Conservation (phyloP, 2,329 filamentous ascomycete genomes). For the Fusarium floridanum region DNA sequence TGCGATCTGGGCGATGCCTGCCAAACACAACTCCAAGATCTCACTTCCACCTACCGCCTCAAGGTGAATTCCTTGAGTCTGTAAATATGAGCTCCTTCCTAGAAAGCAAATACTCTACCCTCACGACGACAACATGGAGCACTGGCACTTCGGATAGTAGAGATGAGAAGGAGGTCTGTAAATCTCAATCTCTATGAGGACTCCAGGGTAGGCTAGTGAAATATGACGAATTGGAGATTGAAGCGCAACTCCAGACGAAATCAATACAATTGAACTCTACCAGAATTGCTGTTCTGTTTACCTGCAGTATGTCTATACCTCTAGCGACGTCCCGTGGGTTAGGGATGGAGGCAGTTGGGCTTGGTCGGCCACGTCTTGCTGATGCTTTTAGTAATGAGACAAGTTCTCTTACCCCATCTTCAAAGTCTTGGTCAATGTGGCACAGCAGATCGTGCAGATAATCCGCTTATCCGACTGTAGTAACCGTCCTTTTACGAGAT, state of each 20-base stretch:
- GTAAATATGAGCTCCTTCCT: background rate
- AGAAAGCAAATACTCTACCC: background rate
- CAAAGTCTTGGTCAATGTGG: background rate
- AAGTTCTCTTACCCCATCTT: background rate
- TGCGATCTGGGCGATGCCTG: background rate
- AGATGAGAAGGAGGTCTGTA: background rate
- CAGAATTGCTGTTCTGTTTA: no score
- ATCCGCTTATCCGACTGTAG: slow-evolving; percentile 3
- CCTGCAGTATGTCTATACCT: background rate
- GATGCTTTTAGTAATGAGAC: background rate
- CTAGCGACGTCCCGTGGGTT: background rate
- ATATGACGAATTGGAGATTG: background rate
- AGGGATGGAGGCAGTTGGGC: background rate
- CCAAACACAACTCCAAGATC: background rate
- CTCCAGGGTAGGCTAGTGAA: background rate
- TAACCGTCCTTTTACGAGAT: slow-evolving; percentile 1
- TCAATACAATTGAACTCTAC: background rate
- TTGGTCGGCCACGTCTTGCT: background rate
- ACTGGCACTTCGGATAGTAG: background rate
- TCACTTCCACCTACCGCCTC: background rate
- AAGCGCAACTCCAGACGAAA: background rate
- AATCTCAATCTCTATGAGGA: background rate
- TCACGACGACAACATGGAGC: background rate
- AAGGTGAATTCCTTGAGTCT: background rate
- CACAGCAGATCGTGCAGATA: background rate